Conservation (phyloP, 164 flowering plant genomes). For the Vitis vinifera region ASM3070453v1 NC_081813.1:242001-242500, state of each 20-base stretch:
- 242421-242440: slow-evolving; percentile 79
- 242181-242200: neutral
- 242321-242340: slow-evolving; percentile 11
- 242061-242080: too few species aligned
- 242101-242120: too few species aligned
- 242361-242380: slow-evolving; percentile 3
- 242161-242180: neutral
- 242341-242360: neutral
- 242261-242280: slow-evolving; percentile 5
- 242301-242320: slow-evolving; percentile 23
- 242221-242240: neutral
- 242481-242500: slow-evolving; percentile 41
- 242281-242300: slow-evolving; percentile 1
- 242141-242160: neutral
- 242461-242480: slow-evolving; percentile 77
- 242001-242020: too few species aligned
- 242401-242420: slow-evolving; percentile 71
- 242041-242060: too few species aligned
- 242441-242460: slow-evolving; percentile 70
- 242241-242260: neutral
- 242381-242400: neutral
- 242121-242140: neutral
- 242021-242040: too few species aligned
- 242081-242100: too few species aligned
- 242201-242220: slow-evolving; percentile 8